Conservation (phyloP, 2,329 filamentous ascomycete genomes). For the Fulvia fulva region DNA sequence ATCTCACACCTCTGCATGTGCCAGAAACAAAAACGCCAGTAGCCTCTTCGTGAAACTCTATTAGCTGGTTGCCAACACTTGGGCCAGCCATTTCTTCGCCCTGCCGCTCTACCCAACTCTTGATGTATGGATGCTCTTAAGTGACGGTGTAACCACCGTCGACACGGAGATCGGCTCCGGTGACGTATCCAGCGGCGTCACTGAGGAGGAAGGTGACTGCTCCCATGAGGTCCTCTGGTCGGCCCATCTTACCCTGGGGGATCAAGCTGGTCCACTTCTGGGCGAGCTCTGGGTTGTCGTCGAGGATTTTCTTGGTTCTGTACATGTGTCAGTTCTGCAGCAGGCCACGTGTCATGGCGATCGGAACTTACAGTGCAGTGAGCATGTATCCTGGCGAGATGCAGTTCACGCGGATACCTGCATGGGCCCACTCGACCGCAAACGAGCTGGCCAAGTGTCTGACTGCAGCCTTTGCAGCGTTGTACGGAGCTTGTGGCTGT, state of each 20-base stretch:
- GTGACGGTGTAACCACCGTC: slow-evolving; percentile 43
- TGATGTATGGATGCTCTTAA: slow-evolving; percentile 18
- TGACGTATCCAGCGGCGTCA: slow-evolving; percentile 72
- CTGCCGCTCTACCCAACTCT: neutral
- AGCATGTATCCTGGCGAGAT: slow-evolving; percentile 97
- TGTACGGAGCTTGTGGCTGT: slow-evolving; percentile 90
- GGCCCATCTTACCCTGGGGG: slow-evolving; percentile 88
- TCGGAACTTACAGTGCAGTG: slow-evolving; percentile 72
- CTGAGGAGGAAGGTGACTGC: slow-evolving; percentile 82
- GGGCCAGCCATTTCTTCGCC: neutral
- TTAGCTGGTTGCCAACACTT: neutral
- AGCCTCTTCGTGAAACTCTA: neutral
- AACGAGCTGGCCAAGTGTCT: slow-evolving; percentile 81
- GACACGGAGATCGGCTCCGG: slow-evolving; percentile 45
- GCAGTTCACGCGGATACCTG: slow-evolving; percentile 88
- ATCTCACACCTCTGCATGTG: neutral
- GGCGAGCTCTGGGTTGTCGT: slow-evolving; percentile 86
- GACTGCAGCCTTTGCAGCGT: slow-evolving; percentile 87
- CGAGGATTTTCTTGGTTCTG: slow-evolving; percentile 89
- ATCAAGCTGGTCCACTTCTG: slow-evolving; percentile 89
- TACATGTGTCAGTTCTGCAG: neutral
- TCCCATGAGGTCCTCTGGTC: slow-evolving; percentile 88
- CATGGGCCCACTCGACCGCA: slow-evolving; percentile 88
- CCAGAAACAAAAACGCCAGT: neutral
- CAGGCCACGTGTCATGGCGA: too few relatives aligned